Conservation (phyloP, 306 rosid species). For the Pyrus betulifolia region DNA sequence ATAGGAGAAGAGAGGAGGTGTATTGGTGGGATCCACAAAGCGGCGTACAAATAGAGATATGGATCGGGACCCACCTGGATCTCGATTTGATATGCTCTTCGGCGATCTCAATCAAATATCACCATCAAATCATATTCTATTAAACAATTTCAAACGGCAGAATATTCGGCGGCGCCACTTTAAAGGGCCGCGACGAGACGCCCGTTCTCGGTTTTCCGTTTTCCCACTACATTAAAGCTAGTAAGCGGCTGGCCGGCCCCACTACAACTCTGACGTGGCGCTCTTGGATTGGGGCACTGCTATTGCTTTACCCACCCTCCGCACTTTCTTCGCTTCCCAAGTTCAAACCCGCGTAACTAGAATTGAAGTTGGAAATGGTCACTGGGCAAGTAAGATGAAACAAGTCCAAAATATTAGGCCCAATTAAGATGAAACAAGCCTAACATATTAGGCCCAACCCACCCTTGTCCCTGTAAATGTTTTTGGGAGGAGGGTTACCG, state of each 20-base stretch:
- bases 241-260: background rate
- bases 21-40: background rate
- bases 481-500: background rate
- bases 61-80: background rate
- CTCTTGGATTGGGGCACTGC: background rate
- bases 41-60: background rate
- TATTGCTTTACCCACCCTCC: too few relatives aligned
- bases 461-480: background rate
- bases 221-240: background rate
- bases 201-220: background rate
- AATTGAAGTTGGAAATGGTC: background rate
- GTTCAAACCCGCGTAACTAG: too few relatives aligned
- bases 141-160: background rate
- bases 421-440: background rate
- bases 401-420: too few relatives aligned
- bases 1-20: background rate
- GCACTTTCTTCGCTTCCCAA: too few relatives aligned
- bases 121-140: background rate
- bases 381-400: background rate
- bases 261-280: constrained; percentile 2
- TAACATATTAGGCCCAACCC: background rate
- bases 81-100: background rate
- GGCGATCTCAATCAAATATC: background rate
- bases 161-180: constrained; percentile 33
- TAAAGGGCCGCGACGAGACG: background rate